Evolutionary conservation across 2,329 filamentous ascomycete genomes (phyloP).

Genomic region (Penicillium sp.): DNA sequence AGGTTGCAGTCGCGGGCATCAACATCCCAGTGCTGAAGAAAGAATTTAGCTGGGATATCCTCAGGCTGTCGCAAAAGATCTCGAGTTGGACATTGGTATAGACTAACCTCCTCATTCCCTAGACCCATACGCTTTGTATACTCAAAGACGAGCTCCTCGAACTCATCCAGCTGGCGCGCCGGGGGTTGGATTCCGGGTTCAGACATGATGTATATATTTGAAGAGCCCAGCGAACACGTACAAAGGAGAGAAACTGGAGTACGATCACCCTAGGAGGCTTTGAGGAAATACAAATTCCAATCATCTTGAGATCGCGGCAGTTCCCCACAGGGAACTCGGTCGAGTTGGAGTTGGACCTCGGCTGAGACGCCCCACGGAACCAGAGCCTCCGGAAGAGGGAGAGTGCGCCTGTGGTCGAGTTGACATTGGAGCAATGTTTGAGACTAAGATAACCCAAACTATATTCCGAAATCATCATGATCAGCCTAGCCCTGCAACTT

Average conservation of each 20-base stretch:
- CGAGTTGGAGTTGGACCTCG: slow-evolving; percentile 24
- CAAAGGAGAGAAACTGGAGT: neutral
- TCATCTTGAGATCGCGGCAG: neutral
- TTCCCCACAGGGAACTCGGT: slow-evolving; percentile 11
- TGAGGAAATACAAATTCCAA: neutral
- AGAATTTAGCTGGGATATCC: slow-evolving; percentile 3
- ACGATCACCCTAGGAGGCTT: no score
- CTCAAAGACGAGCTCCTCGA: slow-evolving; percentile 36
- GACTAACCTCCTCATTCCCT: slow-evolving; percentile 25
- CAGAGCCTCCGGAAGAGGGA: neutral
- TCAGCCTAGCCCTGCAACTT: no score
- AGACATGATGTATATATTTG: slow-evolving; percentile 21
- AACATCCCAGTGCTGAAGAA: slow-evolving; percentile 36
- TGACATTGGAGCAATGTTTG: no score
- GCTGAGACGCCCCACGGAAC: slow-evolving; percentile 9
- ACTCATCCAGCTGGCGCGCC: slow-evolving; percentile 33
- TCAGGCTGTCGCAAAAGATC: no score
- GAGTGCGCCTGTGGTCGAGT: neutral
- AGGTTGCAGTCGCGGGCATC: slow-evolving; percentile 34
- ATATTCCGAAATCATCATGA: no score
- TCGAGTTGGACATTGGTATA: no score
- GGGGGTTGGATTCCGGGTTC: slow-evolving; percentile 22
- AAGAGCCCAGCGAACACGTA: no score
- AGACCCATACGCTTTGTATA: slow-evolving; percentile 28
- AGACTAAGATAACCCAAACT: no score